A percentile compares a stretch with the other conserved stretches of the same genome.
Evolutionary conservation across 139 green algal species (phyloP).

Genomic region (Chlorella sp.): DNA sequence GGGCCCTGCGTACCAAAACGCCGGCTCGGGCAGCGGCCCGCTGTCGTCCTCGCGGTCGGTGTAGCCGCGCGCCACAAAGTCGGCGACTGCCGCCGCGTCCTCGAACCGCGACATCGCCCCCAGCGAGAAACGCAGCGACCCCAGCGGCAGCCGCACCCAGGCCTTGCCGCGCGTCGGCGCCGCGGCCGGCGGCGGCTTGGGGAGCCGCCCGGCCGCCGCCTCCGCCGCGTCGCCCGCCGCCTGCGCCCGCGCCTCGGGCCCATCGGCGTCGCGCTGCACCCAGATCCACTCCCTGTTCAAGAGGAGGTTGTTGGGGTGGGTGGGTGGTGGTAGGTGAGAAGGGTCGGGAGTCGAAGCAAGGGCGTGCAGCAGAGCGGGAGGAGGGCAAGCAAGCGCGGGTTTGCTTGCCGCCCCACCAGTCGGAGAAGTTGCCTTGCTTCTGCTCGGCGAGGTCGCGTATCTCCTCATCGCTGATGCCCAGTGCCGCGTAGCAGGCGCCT

Average conservation of each 20-base stretch:
- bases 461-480: slow-evolving; percentile 40
- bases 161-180: neutral
- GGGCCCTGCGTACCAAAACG: too few species aligned
- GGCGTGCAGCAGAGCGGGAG: too few species aligned
- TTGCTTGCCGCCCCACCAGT: too few species aligned
- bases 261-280: neutral
- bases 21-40: too few species aligned
- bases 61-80: slow-evolving; percentile 64
- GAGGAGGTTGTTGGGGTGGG: too few species aligned
- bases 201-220: neutral
- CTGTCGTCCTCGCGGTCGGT: too few species aligned
- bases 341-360: too few species aligned
- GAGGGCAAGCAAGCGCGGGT: too few species aligned
- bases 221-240: neutral
- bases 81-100: slow-evolving; percentile 47
- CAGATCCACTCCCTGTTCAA: slow-evolving; percentile 21
- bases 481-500: too few species aligned
- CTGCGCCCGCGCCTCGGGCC: neutral
- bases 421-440: slow-evolving; percentile 5
- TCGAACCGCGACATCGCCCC: slow-evolving; percentile 16
- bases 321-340: too few species aligned
- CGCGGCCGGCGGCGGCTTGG: neutral
- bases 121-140: slow-evolving; percentile 16
- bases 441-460: slow-evolving; percentile 50
- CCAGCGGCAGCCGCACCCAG: slow-evolving; percentile 15